Base-by-base conservation (phyloP, 2,329 filamentous ascomycete genomes). In the Aspergillus flavus region DNA sequence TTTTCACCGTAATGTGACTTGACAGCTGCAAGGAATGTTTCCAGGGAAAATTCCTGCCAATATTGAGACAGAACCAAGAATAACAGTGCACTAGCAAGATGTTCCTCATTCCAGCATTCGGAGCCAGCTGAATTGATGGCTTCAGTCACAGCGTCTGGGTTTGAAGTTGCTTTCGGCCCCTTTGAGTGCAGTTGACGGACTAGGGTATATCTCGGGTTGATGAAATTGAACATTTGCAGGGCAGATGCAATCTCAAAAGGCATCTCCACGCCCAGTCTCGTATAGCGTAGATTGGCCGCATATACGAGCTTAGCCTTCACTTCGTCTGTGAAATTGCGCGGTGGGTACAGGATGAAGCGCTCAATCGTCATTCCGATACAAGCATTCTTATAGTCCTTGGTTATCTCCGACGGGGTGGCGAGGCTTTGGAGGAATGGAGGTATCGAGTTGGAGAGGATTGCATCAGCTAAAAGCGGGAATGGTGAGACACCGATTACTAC, bases 311-410 rank as follows among this genome's bases (percentile, higher is more conserved):
- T 84, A 16, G 91, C 84, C 72, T 93, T 91, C 66, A 89, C 84
- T 73, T 91, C 89, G 60, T 93, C 88, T 72, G 91, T 92, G 81
- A 96, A 96, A 76, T 90, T 93, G 30, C 91, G 91, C 34, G 93
- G 93, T 58, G 94, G 93, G 70, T 94, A 89, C 77, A 95, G 89
- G 60, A 96, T 89, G 71, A 96, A 91, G 69, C 92, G 91, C 76
- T 97, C 92, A 77, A 97, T 84, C 63, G 96, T 89, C 63, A 89
- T 82, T 56, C 91, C 91, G 64, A 97, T 85, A 74, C 95, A 93
- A 48, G 86, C 80, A 34, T 89, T 83, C 12, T 83, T 84, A 59
- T 94, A 89, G 67, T 89, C 85, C 71, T 91, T 87, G 46, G 87
- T 85, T 58, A 86, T 84, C 68, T 87, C 82, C 62, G 85, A 85